Conservation (phyloP, 2,329 filamentous ascomycete genomes). For the Coniochaeta sp. region DNA sequence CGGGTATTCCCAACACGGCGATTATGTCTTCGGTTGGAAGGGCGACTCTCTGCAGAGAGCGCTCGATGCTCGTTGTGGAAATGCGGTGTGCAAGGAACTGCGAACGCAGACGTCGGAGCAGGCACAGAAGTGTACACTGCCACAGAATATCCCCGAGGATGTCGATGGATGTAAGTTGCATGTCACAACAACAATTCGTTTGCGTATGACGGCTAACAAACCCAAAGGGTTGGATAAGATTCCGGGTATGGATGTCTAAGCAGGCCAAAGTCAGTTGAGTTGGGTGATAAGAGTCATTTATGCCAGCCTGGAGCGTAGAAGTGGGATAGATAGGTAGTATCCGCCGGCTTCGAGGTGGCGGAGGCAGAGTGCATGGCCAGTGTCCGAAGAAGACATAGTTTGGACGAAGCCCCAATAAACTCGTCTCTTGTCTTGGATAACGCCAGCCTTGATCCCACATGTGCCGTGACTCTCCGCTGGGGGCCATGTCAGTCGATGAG, state of each 20-base stretch:
- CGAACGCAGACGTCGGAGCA: constrained; percentile 6
- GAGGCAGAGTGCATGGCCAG: too few species aligned
- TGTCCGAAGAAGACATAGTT: too few species aligned
- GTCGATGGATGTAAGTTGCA: constrained; percentile 7
- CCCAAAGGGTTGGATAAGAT: background rate
- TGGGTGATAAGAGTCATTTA: too few species aligned
- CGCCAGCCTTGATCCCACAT: too few species aligned
- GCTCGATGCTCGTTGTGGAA: constrained; percentile 5
- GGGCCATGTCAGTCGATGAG: too few species aligned
- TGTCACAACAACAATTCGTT: background rate
- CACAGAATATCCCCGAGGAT: constrained; percentile 3
- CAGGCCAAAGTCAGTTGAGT: too few species aligned
- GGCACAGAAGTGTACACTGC: constrained; percentile 5
- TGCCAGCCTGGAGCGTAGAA: too few species aligned
- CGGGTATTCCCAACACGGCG: constrained; percentile 7
- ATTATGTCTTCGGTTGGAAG: constrained; percentile 30
- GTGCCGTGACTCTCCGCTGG: too few species aligned
- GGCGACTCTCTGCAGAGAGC: constrained; percentile 7
- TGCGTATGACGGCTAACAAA: background rate
- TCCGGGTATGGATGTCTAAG: constrained; percentile 1
- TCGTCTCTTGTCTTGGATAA: too few species aligned
- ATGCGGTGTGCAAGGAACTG: constrained; percentile 4
- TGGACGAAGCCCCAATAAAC: too few species aligned
- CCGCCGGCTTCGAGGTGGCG: too few species aligned
- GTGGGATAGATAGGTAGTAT: too few species aligned